Evolutionary conservation across 208 protist genomes (phyloP).

Genomic region (Leishmania mexicana): DNA sequence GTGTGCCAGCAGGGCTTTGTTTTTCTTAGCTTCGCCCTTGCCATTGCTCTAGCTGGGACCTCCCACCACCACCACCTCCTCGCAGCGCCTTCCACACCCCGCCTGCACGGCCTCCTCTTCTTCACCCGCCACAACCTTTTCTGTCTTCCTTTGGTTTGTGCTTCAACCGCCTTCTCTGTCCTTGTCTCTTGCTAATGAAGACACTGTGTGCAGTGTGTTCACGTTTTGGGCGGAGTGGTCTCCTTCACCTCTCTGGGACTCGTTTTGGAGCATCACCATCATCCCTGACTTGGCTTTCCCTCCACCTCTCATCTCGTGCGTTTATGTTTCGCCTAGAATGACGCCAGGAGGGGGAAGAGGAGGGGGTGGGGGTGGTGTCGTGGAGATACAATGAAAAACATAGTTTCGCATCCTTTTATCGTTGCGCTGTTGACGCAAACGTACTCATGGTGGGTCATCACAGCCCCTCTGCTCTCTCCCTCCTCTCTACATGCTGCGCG

Average conservation of each 20-base stretch:
- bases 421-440: neutral
- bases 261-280: neutral
- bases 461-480: neutral
- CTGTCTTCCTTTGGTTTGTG: neutral
- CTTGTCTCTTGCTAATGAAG: no score
- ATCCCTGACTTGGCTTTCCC: neutral
- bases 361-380: neutral
- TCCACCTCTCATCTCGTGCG: neutral
- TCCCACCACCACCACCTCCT: no score
- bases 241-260: neutral
- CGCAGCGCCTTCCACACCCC: neutral
- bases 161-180: neutral
- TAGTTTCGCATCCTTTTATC: neutral
- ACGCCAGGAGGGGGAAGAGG: neutral
- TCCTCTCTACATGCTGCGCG: neutral
- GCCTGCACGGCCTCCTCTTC: neutral
- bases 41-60: neutral
- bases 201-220: no score
- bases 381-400: neutral
- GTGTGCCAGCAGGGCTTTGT: neutral
- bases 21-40: neutral
- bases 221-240: neutral
- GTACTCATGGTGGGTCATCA: neutral
- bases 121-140: neutral
- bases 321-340: neutral